Evolutionary conservation across 2,329 filamentous ascomycete genomes (phyloP).

Genomic region (Aureobasidium sp.): DNA sequence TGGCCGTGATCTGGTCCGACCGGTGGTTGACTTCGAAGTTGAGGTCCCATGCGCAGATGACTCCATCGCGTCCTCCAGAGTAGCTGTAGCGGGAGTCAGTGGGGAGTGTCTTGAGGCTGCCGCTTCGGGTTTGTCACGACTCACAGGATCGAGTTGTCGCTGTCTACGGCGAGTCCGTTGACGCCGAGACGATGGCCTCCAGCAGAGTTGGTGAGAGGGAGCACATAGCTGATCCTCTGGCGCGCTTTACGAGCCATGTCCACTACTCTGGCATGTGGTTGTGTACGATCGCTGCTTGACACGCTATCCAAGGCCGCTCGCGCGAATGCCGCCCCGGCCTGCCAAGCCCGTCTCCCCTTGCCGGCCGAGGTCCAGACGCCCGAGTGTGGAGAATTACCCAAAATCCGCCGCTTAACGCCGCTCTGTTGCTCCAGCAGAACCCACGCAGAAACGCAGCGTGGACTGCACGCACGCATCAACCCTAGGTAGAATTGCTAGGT

Average conservation of each 20-base stretch:
- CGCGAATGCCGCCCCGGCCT: background rate
- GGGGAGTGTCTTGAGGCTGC: slow-evolving; percentile 17
- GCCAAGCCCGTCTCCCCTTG: background rate
- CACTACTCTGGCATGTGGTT: slow-evolving; percentile 10
- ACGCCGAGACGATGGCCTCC: slow-evolving; percentile 90
- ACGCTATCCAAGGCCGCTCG: background rate
- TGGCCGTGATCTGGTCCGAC: slow-evolving; percentile 27
- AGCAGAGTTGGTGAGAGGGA: slow-evolving; percentile 64
- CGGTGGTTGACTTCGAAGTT: slow-evolving; percentile 56
- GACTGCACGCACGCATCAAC: too few relatives aligned
- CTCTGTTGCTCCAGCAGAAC: background rate
- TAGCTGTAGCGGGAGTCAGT: slow-evolving; percentile 62
- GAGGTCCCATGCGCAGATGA: slow-evolving; percentile 93
- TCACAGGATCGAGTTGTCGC: slow-evolving; percentile 77
- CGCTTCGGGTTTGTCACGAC: slow-evolving; percentile 26
- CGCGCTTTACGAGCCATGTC: slow-evolving; percentile 46
- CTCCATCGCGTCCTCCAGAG: slow-evolving; percentile 89
- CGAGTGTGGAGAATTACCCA: background rate
- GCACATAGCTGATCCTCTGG: slow-evolving; percentile 52
- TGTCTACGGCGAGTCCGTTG: slow-evolving; percentile 86
- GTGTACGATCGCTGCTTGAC: background rate
- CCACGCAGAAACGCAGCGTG: too few relatives aligned
- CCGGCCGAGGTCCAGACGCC: slow-evolving; percentile 4
- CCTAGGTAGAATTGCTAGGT: background rate
- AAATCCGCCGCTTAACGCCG: background rate